Conservation (phyloP, 306 rosid genomes). For the Sicyos baderoa region DNA sequence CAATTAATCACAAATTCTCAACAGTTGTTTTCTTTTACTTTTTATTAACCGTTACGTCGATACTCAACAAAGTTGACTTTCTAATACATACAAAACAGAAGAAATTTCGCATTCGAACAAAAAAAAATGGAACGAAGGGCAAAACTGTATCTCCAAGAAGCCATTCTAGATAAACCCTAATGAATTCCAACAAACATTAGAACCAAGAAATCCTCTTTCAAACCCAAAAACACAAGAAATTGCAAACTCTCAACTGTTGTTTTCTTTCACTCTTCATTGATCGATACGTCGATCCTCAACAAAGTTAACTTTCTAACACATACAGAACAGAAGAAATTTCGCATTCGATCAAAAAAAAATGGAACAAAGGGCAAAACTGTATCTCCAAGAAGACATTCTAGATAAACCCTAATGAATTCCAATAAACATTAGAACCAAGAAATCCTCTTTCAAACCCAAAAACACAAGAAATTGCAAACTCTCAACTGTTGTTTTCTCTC, state of each 20-base stretch:
- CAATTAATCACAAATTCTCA: background rate
- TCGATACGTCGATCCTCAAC: background rate
- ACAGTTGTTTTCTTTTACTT: background rate
- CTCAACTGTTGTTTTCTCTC: background rate
- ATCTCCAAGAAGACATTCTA: background rate
- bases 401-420: slow-evolving; percentile 9
- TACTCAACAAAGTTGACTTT: slow-evolving; percentile 8
- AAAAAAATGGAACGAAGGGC: too few species aligned
- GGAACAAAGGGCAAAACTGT: too few species aligned
- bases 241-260: background rate
- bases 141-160: background rate
- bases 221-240: background rate
- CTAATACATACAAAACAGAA: background rate
- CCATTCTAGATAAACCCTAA: slow-evolving; percentile 9
- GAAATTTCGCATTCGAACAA: background rate
- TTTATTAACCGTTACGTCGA: background rate
- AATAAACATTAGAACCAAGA: background rate
- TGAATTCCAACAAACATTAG: background rate
- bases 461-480: background rate
- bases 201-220: background rate
- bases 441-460: background rate
- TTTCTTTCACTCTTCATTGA: background rate
- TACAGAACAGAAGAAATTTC: background rate
- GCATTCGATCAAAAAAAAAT: too few species aligned
- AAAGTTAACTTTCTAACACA: background rate